Percentiles rank a stretch among this genome's conserved stretches.
Evolutionary conservation across 805 yeast species (phyloP).

Genomic region (Saccharomycodes ludwigii): DNA sequence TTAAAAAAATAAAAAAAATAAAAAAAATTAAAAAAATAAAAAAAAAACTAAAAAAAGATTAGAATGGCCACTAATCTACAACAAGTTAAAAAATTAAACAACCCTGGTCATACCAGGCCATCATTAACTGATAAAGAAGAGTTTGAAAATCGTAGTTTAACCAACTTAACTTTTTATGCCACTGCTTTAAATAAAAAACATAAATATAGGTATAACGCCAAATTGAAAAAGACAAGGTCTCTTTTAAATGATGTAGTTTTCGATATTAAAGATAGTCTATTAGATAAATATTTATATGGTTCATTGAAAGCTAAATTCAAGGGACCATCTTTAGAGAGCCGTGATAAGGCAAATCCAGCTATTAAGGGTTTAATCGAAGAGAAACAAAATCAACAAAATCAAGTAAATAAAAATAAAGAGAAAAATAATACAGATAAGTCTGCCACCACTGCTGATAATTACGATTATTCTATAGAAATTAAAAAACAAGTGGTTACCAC

Average conservation of each 20-base stretch:
- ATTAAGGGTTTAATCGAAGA: no score
- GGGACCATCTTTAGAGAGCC: no score
- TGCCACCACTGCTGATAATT: no score
- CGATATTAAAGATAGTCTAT: slow-evolving; percentile 31
- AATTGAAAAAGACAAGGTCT: slow-evolving; percentile 25
- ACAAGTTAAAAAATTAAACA: no score
- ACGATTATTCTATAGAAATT: no score
- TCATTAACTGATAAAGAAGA: slow-evolving; percentile 1
- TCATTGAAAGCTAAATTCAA: slow-evolving; percentile 17
- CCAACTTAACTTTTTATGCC: no score
- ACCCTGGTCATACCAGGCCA: no score
- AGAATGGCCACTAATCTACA: neutral
- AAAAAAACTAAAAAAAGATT: neutral
- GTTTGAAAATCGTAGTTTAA: slow-evolving; percentile 1
- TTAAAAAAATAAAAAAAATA: neutral
- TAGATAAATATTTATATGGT: slow-evolving; percentile 32
- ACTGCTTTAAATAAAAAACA: slow-evolving; percentile 1
- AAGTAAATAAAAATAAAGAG: no score
- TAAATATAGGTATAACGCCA: neutral
- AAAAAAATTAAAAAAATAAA: neutral
- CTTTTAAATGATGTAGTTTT: slow-evolving; percentile 45
- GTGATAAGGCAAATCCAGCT: no score
- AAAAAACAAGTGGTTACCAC: slow-evolving; percentile 19
- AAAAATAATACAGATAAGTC: no score
- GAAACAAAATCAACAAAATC: no score